Conservation (phyloP, 2,329 filamentous ascomycete species). For the Huntiella savannae region DNA sequence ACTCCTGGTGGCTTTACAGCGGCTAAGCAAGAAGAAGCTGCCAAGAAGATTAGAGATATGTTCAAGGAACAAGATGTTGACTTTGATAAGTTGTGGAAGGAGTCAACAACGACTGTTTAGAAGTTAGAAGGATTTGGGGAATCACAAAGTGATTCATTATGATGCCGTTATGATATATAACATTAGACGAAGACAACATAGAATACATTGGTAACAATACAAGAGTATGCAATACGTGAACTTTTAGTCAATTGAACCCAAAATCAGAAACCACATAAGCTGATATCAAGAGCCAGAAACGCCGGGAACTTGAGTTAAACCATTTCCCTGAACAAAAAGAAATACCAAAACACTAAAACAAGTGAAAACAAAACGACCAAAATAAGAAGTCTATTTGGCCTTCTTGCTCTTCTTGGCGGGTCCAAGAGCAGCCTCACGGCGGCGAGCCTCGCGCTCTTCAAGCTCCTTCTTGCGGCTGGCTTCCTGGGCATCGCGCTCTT, state of each 20-base stretch:
- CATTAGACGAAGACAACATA: background rate
- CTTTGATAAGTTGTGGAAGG: slow-evolving; percentile 62
- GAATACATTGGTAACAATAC: background rate
- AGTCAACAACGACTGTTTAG: slow-evolving; percentile 25
- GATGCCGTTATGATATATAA: background rate
- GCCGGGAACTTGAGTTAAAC: too few species aligned
- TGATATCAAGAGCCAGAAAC: too few species aligned
- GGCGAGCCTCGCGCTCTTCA: slow-evolving; percentile 36
- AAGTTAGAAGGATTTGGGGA: background rate
- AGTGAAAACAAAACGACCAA: too few species aligned
- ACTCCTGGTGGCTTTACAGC: slow-evolving; percentile 59
- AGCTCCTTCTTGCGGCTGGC: slow-evolving; percentile 29
- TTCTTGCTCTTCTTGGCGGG: slow-evolving; percentile 29
- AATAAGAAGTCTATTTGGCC: slow-evolving; percentile 5
- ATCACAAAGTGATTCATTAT: background rate
- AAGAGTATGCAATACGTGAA: background rate
- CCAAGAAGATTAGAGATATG: slow-evolving; percentile 53
- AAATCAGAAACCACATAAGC: too few species aligned
- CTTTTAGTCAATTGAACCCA: too few species aligned
- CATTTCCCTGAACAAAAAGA: background rate
- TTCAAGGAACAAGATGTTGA: slow-evolving; percentile 61
- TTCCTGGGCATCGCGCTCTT: slow-evolving; percentile 34
- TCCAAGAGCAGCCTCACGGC: slow-evolving; percentile 32
- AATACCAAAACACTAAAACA: background rate
- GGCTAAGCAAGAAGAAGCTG: slow-evolving; percentile 53